Base-by-base conservation (phyloP, 2,329 filamentous ascomycete genomes). In the Fusarium pininemorale region DNA sequence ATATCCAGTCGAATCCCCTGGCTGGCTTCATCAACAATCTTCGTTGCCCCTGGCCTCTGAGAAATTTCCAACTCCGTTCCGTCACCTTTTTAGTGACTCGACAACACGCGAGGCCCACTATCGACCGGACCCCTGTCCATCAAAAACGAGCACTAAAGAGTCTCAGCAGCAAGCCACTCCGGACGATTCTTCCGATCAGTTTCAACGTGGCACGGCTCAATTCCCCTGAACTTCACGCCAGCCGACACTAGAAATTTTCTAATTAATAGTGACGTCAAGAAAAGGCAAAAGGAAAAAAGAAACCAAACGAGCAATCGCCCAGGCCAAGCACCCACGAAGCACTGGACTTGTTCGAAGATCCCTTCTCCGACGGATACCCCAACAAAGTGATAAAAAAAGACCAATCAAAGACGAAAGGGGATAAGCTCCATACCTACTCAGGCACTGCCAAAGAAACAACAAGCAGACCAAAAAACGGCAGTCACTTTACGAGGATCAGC, bases 361-460 rank as follows among this genome's bases (percentile, higher is more conserved):
- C 56, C 41, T 54, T 30, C 26, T 32, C 41, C 59, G 39, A 51
- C 53, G 35, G 24, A 58, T 58, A 51, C 30, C 37, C 55, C 47
- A 63, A 37, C 41, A 45, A 20, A 63, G 58, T 62, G 61, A 66
- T 66, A 55, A 59, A 73, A 60, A 65, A 75, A 64, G 58, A 69
- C n/a, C 56, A 64, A 59, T 38, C 55, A 55, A 56, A 51, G 24
- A 70, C 66, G 51, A 77, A 79, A 79, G 72, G 69, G 77, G 79
- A 79, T 77, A 77, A 74, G 74, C 75, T 77, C 70, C 56, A 57
- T 54, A 64, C 24, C 24, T 24, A 24, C 37, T 56, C 47, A 32
- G 51, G 30, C 32, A 64, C 39, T 37, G 48, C 56, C 35, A 68
- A 67, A 64, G 50, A 58, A 59, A 55, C 53, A 59, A 48, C 41